Conservation (phyloP, 2,329 filamentous ascomycete genomes). For the Zasmidium citrigriseum region DNA sequence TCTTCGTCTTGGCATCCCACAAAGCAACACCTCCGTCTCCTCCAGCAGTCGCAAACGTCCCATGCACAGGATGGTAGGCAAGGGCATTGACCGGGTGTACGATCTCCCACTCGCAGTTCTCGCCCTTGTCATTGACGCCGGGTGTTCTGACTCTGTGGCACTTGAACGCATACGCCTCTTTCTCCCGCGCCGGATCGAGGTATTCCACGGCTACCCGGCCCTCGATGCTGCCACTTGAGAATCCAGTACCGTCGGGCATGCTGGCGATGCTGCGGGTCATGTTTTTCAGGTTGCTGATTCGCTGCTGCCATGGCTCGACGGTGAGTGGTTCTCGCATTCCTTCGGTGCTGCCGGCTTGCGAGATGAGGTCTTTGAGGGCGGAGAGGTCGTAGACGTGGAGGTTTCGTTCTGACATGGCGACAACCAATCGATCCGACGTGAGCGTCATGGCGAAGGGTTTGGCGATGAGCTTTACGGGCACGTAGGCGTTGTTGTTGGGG, state of each 20-base stretch:
- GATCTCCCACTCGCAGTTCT: slow-evolving; percentile 66
- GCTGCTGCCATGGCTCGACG: slow-evolving; percentile 76
- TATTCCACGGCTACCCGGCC: slow-evolving; percentile 95
- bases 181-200: slow-evolving; percentile 94
- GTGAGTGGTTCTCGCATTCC: slow-evolving; percentile 16
- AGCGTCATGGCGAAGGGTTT: slow-evolving; percentile 85
- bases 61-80: slow-evolving; percentile 78
- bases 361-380: slow-evolving; percentile 60
- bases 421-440: slow-evolving; percentile 83
- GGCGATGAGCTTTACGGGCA: slow-evolving; percentile 66
- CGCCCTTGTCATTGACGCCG: slow-evolving; percentile 52
- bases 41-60: slow-evolving; percentile 86
- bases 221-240: slow-evolving; percentile 89
- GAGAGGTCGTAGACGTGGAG: slow-evolving; percentile 91
- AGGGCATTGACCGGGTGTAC: slow-evolving; percentile 91
- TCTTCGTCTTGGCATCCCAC: slow-evolving; percentile 90
- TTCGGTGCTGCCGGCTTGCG: slow-evolving; percentile 41
- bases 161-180: slow-evolving; percentile 97
- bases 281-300: slow-evolving; percentile 93
- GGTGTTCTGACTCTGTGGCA: slow-evolving; percentile 82
- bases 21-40: slow-evolving; percentile 89
- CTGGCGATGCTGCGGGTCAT: slow-evolving; percentile 90
- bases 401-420: slow-evolving; percentile 93
- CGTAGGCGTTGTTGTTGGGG: slow-evolving; percentile 38
- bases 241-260: slow-evolving; percentile 95